phyloP scores from a whole-genome alignment of 2,329 filamentous ascomycete species.

The Diaporthe velutina region DNA sequence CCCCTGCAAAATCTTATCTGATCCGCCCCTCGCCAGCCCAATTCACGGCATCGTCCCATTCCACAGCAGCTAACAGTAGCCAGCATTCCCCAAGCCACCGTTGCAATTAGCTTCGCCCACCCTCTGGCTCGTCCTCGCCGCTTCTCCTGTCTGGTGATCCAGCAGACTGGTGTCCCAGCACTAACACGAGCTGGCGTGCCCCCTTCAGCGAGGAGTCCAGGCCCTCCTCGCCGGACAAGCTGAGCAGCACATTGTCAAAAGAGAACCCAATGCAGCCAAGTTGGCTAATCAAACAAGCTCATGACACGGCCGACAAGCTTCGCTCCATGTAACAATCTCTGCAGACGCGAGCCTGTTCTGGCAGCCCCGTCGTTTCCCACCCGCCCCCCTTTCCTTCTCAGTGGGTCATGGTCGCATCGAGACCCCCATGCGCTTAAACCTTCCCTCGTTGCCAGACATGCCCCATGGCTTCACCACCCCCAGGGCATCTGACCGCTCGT shows the following conservation, averaged over 20 bases:
- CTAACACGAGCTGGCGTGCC: neutral
- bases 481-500: neutral
- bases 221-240: too few species aligned
- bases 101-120: neutral
- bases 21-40: neutral
- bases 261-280: neutral
- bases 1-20: constrained; percentile 30
- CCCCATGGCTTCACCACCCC: neutral
- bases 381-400: neutral
- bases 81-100: neutral
- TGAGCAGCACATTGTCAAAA: neutral
- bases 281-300: constrained; percentile 25
- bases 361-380: neutral
- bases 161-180: neutral
- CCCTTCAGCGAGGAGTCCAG: neutral
- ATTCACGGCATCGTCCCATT: constrained; percentile 1
- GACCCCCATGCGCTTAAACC: constrained; percentile 27
- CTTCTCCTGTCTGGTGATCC: neutral
- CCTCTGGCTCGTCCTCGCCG: neutral
- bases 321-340: neutral
- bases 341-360: constrained; percentile 14
- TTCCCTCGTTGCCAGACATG: neutral
- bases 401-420: constrained; percentile 12
- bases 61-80: neutral
- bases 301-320: constrained; percentile 24